Evolutionary conservation across 345 rosid species (phyloP).

Genomic region (Bruguiera parviflora): DNA sequence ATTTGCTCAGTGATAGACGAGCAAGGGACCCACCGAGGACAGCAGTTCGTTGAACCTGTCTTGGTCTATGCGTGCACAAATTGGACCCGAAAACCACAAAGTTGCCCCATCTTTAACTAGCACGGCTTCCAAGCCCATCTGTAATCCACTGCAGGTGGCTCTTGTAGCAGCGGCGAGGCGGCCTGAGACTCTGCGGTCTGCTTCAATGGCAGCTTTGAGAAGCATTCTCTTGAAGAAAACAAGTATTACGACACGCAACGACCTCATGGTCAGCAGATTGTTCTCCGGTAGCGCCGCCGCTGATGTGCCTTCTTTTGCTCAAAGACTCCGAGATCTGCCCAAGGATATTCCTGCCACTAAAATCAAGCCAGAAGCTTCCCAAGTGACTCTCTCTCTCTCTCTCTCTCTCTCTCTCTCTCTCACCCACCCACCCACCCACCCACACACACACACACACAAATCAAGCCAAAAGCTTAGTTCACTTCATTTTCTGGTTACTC

Average conservation of each 20-base stretch:
- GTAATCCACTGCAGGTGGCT: no score
- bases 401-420: background rate
- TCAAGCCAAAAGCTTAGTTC: no score
- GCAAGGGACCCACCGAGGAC: no score
- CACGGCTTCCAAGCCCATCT: no score
- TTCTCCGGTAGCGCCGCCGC: constrained; percentile 42
- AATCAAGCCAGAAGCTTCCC: constrained; percentile 60
- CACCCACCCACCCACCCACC: background rate
- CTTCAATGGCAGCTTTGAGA: constrained; percentile 49
- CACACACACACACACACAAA: no score
- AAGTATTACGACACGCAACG: constrained; percentile 22
- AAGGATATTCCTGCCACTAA: constrained; percentile 59
- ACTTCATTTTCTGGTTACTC: no score
- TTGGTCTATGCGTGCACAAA: no score
- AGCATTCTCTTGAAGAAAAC: constrained; percentile 40
- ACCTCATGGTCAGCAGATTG: constrained; percentile 26
- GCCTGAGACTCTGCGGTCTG: background rate
- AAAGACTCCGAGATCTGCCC: constrained; percentile 70
- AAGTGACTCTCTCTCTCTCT: constrained; percentile 32
- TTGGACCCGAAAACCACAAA: no score
- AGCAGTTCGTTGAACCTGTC: no score
- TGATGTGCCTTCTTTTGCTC: constrained; percentile 50
- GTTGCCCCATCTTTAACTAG: no score
- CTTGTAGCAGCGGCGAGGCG: no score
- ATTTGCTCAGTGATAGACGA: no score